Evolutionary conservation across 2,329 filamentous ascomycete species (phyloP), one percentile per base, ranked within the genome.

Genomic region (Fusarium sp.): DNA sequence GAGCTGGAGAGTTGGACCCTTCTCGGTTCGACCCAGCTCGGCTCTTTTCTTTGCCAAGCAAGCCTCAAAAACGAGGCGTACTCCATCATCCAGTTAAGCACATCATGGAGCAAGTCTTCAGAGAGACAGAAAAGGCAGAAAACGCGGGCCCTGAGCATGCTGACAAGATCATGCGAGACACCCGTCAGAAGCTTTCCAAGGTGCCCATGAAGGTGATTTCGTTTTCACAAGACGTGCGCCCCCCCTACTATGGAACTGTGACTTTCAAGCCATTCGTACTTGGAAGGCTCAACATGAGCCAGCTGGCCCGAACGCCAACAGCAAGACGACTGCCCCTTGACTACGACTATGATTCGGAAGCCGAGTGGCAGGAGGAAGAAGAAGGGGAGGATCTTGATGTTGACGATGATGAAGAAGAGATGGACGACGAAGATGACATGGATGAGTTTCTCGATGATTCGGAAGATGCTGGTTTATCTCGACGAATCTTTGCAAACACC

Each of bases 361-460:
- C 90, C 11, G 94, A 96, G 79, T 97, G 93, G 93, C 92, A 95
- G 78, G 93, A 95, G 77, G 93, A 94, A 65, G 88, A 91, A 68
- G 89, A 84, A 63, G 92, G 92, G 31, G 92, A 93, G 47, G 91
- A 92, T 55, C 87, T 93, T 20, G 88, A 91, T 6, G 85, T 91
- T 31, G 91, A 92, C 26, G 91, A 92, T 14, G 87, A 88, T 33
- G 89, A 88, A 83, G 95, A 88, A 85, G 95, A 88, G n/a, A 72
- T 86, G 1, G 92, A 93, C 64, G 92, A 92, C 62, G 92, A 90
- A n/a, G 92, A 93, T 22, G 95, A 97, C 67, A 92, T 97, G 91
- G 93, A 94, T 8, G 95, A 91, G 24, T 98, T 98, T 78, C 85
- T 98, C 4, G 95, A 97, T 75, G 94, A 97, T 76, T 93, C 93